phyloP scores from a whole-genome alignment of 192 early-diverging fungal genomes.

The Coemansia sp. region DNA sequence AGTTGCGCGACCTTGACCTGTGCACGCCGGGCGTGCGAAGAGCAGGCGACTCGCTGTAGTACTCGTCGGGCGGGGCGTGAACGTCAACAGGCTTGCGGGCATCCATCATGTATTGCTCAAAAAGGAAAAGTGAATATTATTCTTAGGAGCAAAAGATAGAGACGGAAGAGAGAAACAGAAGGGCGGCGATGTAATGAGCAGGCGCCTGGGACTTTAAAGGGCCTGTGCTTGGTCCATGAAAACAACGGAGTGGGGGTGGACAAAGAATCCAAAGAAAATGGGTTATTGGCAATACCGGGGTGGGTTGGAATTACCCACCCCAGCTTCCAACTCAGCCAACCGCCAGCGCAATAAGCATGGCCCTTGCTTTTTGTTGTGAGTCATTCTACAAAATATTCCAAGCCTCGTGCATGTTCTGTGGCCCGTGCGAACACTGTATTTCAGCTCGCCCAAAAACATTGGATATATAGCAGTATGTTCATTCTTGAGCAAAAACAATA shows the following conservation, averaged over 20 bases:
- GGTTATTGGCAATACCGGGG: neutral
- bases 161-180: neutral
- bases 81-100: constrained; percentile 20
- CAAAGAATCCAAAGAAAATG: neutral
- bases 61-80: constrained; percentile 41
- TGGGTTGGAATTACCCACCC: too few relatives aligned
- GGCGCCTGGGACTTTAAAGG: too few relatives aligned
- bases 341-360: neutral
- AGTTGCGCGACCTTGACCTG: constrained; percentile 36
- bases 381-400: neutral
- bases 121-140: neutral
- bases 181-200: too few relatives aligned
- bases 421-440: neutral
- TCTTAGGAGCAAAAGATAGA: neutral
- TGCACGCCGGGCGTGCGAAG: constrained; percentile 24
- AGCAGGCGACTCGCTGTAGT: constrained; percentile 27
- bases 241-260: neutral
- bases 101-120: constrained; percentile 9
- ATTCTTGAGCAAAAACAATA: neutral
- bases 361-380: neutral
- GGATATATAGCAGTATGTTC: neutral
- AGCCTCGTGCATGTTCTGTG: neutral
- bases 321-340: neutral
- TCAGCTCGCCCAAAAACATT: neutral
- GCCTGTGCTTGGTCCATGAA: too few relatives aligned